Percentiles rank a stretch among this genome's conserved stretches.
phyloP scores from a whole-genome alignment of 106 monocot genomes.

The Amphibolis antarctica region DNA sequence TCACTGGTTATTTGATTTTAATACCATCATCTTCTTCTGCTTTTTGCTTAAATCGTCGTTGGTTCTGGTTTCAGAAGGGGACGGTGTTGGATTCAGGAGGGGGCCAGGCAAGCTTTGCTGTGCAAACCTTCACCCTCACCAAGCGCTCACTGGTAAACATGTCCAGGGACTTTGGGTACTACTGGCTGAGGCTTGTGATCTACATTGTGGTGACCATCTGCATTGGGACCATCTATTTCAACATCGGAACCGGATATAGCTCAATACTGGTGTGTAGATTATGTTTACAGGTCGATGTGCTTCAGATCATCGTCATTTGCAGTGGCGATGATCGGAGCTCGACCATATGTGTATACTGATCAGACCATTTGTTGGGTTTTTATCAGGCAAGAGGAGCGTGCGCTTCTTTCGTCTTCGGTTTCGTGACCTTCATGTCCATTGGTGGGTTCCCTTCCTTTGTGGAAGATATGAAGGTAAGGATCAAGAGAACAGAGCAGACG shows the following conservation, averaged over 20 bases:
- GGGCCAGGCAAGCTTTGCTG: slow-evolving; percentile 68
- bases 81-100: slow-evolving; percentile 70
- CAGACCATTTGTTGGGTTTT: not conserved
- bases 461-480: slow-evolving; percentile 89
- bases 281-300: not conserved
- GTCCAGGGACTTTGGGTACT: slow-evolving; percentile 14
- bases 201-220: slow-evolving; percentile 29
- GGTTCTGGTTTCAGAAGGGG: slow-evolving; percentile 89
- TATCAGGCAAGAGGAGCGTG: slow-evolving; percentile 90
- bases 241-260: slow-evolving; percentile 22
- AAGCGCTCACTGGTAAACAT: slow-evolving; percentile 10
- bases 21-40: too few species aligned
- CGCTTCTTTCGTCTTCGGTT: slow-evolving; percentile 70
- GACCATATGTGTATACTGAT: not conserved
- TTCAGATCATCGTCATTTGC: not conserved
- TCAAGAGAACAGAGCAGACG: not conserved
- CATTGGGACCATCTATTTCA: slow-evolving; percentile 5
- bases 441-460: slow-evolving; percentile 93
- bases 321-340: too few species aligned
- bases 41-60: too few species aligned
- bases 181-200: slow-evolving; percentile 11
- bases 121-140: slow-evolving; percentile 37
- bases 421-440: slow-evolving; percentile 93
- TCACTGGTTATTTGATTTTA: too few species aligned
- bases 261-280: slow-evolving; percentile 60